phyloP scores from a whole-genome alignment of 2,329 filamentous ascomycete species.

The Rutstroemia sp. region DNA sequence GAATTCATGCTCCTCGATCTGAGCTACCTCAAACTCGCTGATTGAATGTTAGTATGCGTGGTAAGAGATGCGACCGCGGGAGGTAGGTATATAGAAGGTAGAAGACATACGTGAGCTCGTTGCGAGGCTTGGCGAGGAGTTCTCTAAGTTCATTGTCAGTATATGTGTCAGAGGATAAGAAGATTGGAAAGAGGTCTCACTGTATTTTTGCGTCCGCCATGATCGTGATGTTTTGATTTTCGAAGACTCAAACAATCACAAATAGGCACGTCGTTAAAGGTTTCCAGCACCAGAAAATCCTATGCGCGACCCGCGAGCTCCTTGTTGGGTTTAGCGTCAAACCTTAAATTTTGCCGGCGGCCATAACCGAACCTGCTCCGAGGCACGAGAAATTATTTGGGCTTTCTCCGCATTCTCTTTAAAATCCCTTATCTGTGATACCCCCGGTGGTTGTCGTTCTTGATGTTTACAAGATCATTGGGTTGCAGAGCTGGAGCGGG shows the following conservation, averaged over 20 bases:
- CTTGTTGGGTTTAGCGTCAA: conserved; percentile 18
- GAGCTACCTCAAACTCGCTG: conserved; percentile 85
- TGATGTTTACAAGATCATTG: conserved; percentile 52
- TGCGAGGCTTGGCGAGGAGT: conserved; percentile 79
- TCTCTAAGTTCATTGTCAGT: conserved; percentile 50
- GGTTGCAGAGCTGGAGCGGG: conserved; percentile 46
- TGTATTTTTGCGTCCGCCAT: conserved; percentile 69
- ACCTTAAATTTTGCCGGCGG: conserved; percentile 12
- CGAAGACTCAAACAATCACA: too few relatives aligned
- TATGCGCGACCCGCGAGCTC: conserved; percentile 10
- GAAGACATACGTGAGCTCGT: conserved; percentile 75
- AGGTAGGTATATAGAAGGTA: conserved; percentile 10
- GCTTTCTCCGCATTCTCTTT: conserved; percentile 13
- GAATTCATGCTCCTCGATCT: conserved; percentile 73
- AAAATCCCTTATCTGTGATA: conserved; percentile 6
- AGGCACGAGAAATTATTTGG: conserved; percentile 5
- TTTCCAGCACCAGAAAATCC: conserved; percentile 16
- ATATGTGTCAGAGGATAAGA: not conserved
- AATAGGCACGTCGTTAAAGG: conserved; percentile 11
- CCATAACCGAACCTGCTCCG: conserved; percentile 10
- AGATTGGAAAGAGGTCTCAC: conserved; percentile 34
- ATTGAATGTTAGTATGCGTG: conserved; percentile 16
- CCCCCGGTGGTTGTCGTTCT: conserved; percentile 23
- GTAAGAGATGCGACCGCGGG: conserved; percentile 12
- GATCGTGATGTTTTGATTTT: conserved; percentile 22